Percentiles rank a stretch among this genome's conserved stretches.
Evolutionary conservation across 768 basidiomycete species (phyloP).

Genomic region (Crucibulum laeve): DNA sequence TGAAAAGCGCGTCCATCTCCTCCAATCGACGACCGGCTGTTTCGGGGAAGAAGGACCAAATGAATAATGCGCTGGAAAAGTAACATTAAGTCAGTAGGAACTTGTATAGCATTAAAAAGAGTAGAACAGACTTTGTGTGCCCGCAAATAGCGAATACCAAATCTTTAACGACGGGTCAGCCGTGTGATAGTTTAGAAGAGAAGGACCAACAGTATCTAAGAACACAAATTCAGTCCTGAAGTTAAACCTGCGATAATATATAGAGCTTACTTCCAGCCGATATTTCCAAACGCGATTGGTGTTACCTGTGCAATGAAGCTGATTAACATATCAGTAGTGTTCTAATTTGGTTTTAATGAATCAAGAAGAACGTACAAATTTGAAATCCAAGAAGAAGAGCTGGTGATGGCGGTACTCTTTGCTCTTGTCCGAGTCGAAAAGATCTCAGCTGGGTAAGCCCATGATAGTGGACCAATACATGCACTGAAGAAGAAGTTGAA

Average conservation of each 20-base stretch:
- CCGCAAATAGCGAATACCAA: conserved; percentile 42
- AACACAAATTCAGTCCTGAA: conserved; percentile 1
- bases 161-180: conserved; percentile 14
- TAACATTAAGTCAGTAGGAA: not conserved
- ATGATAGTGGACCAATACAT: conserved; percentile 39
- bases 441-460: conserved; percentile 43
- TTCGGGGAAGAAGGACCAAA: conserved; percentile 43
- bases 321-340: not conserved
- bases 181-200: not conserved
- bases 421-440: conserved; percentile 40
- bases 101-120: not conserved
- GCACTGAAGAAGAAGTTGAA: conserved; percentile 46
- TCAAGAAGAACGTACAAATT: conserved; percentile 25
- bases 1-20: conserved; percentile 41
- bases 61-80: conserved; percentile 26
- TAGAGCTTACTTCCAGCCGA: conserved; percentile 36
- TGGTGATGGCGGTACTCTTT: conserved; percentile 40
- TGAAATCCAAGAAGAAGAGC: conserved; percentile 39
- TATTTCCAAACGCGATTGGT: conserved; percentile 30
- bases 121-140: conserved; percentile 31
- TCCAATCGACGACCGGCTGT: conserved; percentile 39
- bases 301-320: conserved; percentile 44
- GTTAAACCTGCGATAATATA: not conserved
- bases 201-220: conserved; percentile 22
- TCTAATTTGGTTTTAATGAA: not conserved